Percentiles rank a stretch among this genome's conserved stretches.
phyloP scores from a whole-genome alignment of 495 filamentous ascomycete genomes.

The Penicillium angulare region DNA sequence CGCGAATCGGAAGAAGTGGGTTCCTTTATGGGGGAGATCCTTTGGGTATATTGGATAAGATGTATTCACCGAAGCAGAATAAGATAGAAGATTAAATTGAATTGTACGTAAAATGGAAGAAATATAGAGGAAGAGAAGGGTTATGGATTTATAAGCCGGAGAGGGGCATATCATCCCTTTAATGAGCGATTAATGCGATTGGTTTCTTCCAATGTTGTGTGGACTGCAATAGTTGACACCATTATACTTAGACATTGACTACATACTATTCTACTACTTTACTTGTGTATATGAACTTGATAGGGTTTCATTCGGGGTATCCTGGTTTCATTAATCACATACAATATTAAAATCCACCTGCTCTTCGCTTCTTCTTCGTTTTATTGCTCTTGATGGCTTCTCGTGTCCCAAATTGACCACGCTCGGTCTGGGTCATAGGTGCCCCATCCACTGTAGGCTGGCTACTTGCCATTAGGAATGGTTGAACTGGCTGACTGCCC shows the following conservation, averaged over 20 bases:
- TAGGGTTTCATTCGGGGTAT: too few species aligned
- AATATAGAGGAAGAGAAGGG: not conserved
- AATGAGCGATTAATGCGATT: slow-evolving; percentile 23
- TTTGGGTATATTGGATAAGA: too few species aligned
- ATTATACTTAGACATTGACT: too few species aligned
- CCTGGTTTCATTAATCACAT: too few species aligned
- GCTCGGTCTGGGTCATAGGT: slow-evolving; percentile 45
- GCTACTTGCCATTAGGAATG: slow-evolving; percentile 33
- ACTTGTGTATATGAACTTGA: too few species aligned
- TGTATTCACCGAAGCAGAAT: too few species aligned
- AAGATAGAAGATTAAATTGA: too few species aligned
- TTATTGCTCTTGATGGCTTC: slow-evolving; percentile 30
- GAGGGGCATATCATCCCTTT: slow-evolving; percentile 4
- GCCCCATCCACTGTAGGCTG: slow-evolving; percentile 31
- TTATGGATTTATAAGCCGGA: slow-evolving; percentile 45
- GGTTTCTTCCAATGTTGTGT: not conserved
- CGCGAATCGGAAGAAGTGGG: too few species aligned
- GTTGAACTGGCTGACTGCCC: slow-evolving; percentile 40
- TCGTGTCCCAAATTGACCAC: slow-evolving; percentile 39
- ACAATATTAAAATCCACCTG: slow-evolving; percentile 40
- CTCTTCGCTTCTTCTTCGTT: slow-evolving; percentile 40
- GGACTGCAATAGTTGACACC: too few species aligned
- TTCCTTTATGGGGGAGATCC: too few species aligned
- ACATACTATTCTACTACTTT: too few species aligned
- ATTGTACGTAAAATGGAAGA: not conserved